A percentile compares a stretch with the other conserved stretches of the same genome.
phyloP scores from a whole-genome alignment of 2,329 filamentous ascomycete species.

The Neofusicoccum sp. region DNA sequence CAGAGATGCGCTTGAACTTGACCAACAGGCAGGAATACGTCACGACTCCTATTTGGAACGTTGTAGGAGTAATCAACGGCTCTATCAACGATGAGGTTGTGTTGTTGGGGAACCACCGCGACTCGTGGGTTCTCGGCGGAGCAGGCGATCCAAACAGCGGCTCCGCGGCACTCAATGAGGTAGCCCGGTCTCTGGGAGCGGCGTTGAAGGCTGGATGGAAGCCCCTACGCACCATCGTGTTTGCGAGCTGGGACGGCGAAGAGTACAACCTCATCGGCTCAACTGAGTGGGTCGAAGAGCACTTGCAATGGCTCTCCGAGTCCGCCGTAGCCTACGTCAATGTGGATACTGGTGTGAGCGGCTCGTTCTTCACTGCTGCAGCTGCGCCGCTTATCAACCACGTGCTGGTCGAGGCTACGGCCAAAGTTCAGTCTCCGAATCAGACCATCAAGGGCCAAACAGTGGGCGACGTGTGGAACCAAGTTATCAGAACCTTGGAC shows the following conservation, averaged over 20 bases:
- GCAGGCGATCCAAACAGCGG: slow-evolving; percentile 81
- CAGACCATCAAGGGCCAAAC: slow-evolving; percentile 70
- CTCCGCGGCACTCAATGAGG: slow-evolving; percentile 75
- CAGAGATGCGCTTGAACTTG: slow-evolving; percentile 56
- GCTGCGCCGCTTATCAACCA: slow-evolving; percentile 76
- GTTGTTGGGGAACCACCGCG: slow-evolving; percentile 86
- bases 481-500: slow-evolving; percentile 55
- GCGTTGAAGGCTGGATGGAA: slow-evolving; percentile 75
- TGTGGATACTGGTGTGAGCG: slow-evolving; percentile 71
- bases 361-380: slow-evolving; percentile 61
- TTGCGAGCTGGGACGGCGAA: slow-evolving; percentile 67
- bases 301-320: slow-evolving; percentile 72
- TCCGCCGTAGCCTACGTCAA: slow-evolving; percentile 82
- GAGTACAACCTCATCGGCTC: slow-evolving; percentile 85
- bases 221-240: slow-evolving; percentile 84
- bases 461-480: slow-evolving; percentile 61
- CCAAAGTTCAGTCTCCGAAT: slow-evolving; percentile 55
- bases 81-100: slow-evolving; percentile 81
- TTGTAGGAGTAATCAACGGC: slow-evolving; percentile 89
- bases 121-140: slow-evolving; percentile 83
- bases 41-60: slow-evolving; percentile 61
- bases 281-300: slow-evolving; percentile 92
- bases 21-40: slow-evolving; percentile 51
- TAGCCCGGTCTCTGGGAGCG: slow-evolving; percentile 70
- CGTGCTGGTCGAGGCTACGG: slow-evolving; percentile 64